Base-by-base conservation (phyloP, 768 basidiomycete genomes). In the Mycena vitilis region DNA sequence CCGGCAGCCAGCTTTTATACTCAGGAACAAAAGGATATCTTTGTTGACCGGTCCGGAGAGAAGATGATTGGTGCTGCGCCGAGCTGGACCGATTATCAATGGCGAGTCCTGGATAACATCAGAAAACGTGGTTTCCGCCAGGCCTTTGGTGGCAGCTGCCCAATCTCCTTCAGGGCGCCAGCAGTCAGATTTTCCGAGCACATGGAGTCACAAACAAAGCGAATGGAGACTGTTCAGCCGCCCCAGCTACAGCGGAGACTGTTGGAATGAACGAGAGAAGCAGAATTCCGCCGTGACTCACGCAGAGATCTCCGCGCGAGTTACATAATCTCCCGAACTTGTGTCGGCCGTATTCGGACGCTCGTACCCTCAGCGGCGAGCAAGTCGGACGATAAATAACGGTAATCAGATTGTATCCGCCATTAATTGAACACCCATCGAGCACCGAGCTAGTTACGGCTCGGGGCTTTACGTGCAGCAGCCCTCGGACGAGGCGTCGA, bases 41-140 rank as follows among this genome's bases (percentile, higher is more conserved):
- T 69, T 69, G 67, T 65, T 53, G 44, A 51, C 67, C 67, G 67
- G 67, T 38, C 71, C 71, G 71, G 63, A 60, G 63, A n/a, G 60
- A 65, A 69, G 67, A 12, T 61, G 54, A 65, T 56, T 54, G 55
- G 51, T 10, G 49, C 4, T 45, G 18, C 42, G 58, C 68, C 66
- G 66, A 42, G 36, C 18, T 62, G 18, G 38, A 49, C 68, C 63
- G 71, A 72, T 65, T 65, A 45, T 65, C 66, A 66, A 20, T 55
- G 57, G 44, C 52, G 47, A 18, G 37, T 47, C 23, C 12, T 25
- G 63, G 53, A 68, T 53, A 65, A 54, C 54, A 72, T 72, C 71
- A 72, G 37, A 51, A 34, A 68, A 69, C 71, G 67, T 72, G 71
- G 20, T 66, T 23, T 57, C 64, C 64, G 54, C 64, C 52, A 72